A percentile compares a stretch with the other conserved stretches of the same genome.
Evolutionary conservation across 2,329 filamentous ascomycete genomes (phyloP).

Genomic region (Diaporthe humulicola): DNA sequence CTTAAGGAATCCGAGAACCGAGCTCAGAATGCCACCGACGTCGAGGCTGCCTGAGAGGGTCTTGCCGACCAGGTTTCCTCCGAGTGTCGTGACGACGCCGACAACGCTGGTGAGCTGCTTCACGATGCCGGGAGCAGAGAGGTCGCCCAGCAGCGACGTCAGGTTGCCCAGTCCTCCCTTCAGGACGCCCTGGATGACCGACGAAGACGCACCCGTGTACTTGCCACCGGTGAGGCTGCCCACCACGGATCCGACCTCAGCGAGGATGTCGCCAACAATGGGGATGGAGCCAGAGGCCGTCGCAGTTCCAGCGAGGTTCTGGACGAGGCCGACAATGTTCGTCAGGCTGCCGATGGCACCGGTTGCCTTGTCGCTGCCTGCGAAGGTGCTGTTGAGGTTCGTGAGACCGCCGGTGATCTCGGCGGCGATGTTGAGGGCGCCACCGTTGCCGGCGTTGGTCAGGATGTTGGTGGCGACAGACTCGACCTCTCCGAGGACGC

Average conservation of each 20-base stretch:
- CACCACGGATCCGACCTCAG: slow-evolving; percentile 15
- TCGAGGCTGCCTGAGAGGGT: not conserved
- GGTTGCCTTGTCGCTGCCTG: slow-evolving; percentile 5
- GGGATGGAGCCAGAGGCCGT: slow-evolving; percentile 21
- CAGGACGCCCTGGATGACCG: slow-evolving; percentile 19
- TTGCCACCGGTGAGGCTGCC: slow-evolving; percentile 22
- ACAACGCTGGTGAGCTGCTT: slow-evolving; percentile 16
- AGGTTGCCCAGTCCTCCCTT: slow-evolving; percentile 24
- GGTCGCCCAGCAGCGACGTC: not conserved
- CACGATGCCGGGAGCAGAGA: slow-evolving; percentile 9
- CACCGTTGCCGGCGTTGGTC: slow-evolving; percentile 17
- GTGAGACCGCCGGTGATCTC: slow-evolving; percentile 17
- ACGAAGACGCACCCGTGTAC: slow-evolving; percentile 7
- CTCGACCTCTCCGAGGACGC: slow-evolving; percentile 12
- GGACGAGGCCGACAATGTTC: slow-evolving; percentile 19
- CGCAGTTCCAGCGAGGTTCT: not conserved
- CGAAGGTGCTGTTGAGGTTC: slow-evolving; percentile 26
- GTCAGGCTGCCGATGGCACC: slow-evolving; percentile 14
- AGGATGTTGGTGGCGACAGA: slow-evolving; percentile 21
- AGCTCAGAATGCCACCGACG: slow-evolving; percentile 22
- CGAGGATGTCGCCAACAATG: slow-evolving; percentile 24
- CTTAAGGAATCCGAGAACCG: slow-evolving; percentile 16
- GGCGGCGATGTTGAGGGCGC: slow-evolving; percentile 1
- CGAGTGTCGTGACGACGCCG: slow-evolving; percentile 12
- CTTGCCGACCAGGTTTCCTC: slow-evolving; percentile 15